phyloP scores from a whole-genome alignment of 805 yeast genomes.

The Kurtzmaniella cleridarum region DNA sequence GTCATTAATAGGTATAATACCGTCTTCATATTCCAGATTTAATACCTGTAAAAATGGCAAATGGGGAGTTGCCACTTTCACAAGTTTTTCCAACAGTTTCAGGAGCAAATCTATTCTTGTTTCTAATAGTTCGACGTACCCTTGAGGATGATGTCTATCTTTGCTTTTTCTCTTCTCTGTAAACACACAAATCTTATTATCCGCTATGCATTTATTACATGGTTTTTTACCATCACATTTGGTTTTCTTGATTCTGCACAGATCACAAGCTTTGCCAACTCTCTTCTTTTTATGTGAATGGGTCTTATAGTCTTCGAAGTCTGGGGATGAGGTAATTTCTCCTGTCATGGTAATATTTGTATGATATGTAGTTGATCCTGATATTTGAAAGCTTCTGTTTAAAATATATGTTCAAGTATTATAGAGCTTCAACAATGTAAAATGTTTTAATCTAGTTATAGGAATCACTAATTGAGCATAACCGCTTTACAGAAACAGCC shows the following conservation, averaged over 20 bases:
- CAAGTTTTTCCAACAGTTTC: slow-evolving; percentile 41
- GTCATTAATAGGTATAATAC: slow-evolving; percentile 39
- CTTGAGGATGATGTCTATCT: slow-evolving; percentile 53
- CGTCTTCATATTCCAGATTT: slow-evolving; percentile 10
- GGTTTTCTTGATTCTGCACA: slow-evolving; percentile 57
- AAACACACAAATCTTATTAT: slow-evolving; percentile 55
- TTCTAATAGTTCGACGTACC: slow-evolving; percentile 60
- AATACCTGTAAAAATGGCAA: slow-evolving; percentile 21
- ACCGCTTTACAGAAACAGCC: too few species aligned
- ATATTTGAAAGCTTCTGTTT: too few species aligned
- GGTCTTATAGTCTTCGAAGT: slow-evolving; percentile 2
- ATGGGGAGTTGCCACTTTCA: slow-evolving; percentile 24
- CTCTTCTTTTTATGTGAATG: slow-evolving; percentile 37
- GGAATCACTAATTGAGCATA: too few species aligned
- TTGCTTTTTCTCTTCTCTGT: slow-evolving; percentile 49
- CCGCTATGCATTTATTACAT: slow-evolving; percentile 49
- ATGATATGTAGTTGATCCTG: too few species aligned
- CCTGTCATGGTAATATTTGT: not conserved
- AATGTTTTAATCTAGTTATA: too few species aligned
- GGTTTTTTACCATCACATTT: slow-evolving; percentile 62
- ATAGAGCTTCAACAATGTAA: too few species aligned
- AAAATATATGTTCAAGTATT: too few species aligned
- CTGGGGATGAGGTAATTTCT: slow-evolving; percentile 2
- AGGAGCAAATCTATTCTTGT: slow-evolving; percentile 50
- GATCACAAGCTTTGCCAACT: slow-evolving; percentile 62